A percentile compares a stretch with the other conserved stretches of the same genome.
Evolutionary conservation across 164 flowering plant genomes (phyloP).

Genomic region (Magnolia officinalis): DNA sequence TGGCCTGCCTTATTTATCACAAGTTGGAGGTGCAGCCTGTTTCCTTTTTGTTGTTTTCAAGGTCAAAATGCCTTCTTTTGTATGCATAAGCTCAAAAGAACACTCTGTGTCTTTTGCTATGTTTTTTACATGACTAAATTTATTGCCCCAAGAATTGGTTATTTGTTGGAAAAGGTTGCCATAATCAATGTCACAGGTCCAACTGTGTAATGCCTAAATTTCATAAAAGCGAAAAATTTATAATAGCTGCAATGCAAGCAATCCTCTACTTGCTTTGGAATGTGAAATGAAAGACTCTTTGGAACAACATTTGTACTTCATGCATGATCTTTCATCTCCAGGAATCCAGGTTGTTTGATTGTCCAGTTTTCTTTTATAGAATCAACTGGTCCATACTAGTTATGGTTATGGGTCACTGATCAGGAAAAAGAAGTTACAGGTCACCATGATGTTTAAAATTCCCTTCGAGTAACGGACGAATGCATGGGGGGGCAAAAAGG

Average conservation of each 20-base stretch:
- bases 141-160: background rate
- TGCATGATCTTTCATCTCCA: background rate
- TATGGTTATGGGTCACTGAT: background rate
- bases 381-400: background rate
- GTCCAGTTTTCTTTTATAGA: background rate
- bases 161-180: background rate
- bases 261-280: background rate
- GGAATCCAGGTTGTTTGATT: background rate
- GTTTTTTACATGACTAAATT: background rate
- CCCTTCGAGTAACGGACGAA: background rate
- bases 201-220: background rate
- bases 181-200: too few relatives aligned
- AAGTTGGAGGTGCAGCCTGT: slow-evolving; percentile 1
- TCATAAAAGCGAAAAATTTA: background rate
- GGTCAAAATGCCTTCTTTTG: background rate
- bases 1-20: background rate
- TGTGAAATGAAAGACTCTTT: background rate
- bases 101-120: background rate
- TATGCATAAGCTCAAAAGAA: background rate
- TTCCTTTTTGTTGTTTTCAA: background rate
- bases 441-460: background rate
- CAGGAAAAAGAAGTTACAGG: background rate
- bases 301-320: background rate
- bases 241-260: background rate
- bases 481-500: background rate